Percentiles rank a stretch among this genome's conserved stretches.
These are phyloP conservation scores for Clonostachys solani DNA, from an alignment of 2,329 filamentous ascomycete species.

Conservation along the genomic window DNA sequence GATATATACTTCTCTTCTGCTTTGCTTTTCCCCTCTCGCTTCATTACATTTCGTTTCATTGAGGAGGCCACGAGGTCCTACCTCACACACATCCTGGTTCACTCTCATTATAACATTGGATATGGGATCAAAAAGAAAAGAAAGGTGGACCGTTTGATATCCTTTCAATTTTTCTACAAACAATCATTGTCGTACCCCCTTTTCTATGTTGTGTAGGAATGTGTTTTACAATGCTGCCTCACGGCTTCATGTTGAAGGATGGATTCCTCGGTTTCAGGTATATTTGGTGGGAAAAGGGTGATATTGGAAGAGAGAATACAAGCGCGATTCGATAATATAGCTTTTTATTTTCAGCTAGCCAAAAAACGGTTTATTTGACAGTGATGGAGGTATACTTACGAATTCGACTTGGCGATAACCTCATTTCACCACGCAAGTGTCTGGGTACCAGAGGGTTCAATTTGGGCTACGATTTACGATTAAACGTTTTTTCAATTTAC, in stretches of 20 bases:
- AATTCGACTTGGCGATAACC: constrained; percentile 6
- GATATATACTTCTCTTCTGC: constrained; percentile 11
- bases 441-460: not conserved
- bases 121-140: not conserved
- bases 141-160: constrained; percentile 1
- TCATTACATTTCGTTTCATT: constrained; percentile 1
- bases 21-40: constrained; percentile 2
- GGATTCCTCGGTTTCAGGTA: not conserved
- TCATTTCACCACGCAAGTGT: constrained; percentile 1
- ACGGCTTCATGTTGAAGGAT: constrained; percentile 32
- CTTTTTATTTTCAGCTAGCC: no score
- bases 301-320: not conserved
- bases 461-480: not conserved
- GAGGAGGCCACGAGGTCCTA: not conserved
- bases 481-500: not conserved
- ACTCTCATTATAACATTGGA: no score
- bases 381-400: not conserved
- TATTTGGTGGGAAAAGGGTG: not conserved
- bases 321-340: no score
- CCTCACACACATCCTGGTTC: no score
- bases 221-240: constrained; percentile 39
- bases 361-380: not conserved
- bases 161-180: not conserved
- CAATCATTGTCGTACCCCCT: not conserved
- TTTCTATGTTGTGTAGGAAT: constrained; percentile 1